phyloP scores from a whole-genome alignment of 331 rosid genomes.

The Quercus tomentella region DNA sequence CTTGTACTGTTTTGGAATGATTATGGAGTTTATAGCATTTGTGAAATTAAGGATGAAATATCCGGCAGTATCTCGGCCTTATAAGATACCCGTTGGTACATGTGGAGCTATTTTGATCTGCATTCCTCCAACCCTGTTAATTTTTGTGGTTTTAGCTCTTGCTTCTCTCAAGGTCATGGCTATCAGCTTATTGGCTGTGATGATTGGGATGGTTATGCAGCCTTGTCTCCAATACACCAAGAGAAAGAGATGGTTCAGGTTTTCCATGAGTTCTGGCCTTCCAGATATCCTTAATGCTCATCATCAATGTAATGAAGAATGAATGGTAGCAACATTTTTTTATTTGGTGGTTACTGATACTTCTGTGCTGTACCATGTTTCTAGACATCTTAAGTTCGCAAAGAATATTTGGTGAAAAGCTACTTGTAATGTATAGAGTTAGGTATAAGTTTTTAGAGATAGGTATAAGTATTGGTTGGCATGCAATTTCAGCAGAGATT shows the following conservation, averaged over 20 bases:
- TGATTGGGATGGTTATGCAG: slow-evolving; percentile 41
- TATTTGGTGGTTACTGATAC: neutral
- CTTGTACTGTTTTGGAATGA: slow-evolving; percentile 63
- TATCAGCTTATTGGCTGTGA: slow-evolving; percentile 38
- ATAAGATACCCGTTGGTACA: slow-evolving; percentile 43
- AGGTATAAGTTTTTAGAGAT: neutral
- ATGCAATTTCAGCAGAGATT: neutral
- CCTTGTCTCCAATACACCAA: slow-evolving; percentile 45
- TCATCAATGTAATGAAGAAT: neutral
- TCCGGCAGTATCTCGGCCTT: slow-evolving; percentile 41
- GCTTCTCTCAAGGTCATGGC: slow-evolving; percentile 40
- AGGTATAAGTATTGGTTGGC: neutral
- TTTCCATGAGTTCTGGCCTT: slow-evolving; percentile 35
- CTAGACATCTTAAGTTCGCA: too few relatives aligned
- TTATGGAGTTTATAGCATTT: slow-evolving; percentile 59
- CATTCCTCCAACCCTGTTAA: slow-evolving; percentile 40
- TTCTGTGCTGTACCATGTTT: too few relatives aligned
- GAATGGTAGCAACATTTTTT: neutral
- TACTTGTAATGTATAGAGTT: neutral
- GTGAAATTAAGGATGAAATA: slow-evolving; percentile 40
- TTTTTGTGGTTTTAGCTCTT: slow-evolving; percentile 42
- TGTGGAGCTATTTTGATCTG: slow-evolving; percentile 47
- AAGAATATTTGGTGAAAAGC: neutral
- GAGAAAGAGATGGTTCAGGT: slow-evolving; percentile 44
- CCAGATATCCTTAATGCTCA: slow-evolving; percentile 30